A percentile compares a stretch with the other conserved stretches of the same genome.
Evolutionary conservation across 805 yeast species (phyloP).

Genomic region (Cyberlindnera nakhonratchasimensis): DNA sequence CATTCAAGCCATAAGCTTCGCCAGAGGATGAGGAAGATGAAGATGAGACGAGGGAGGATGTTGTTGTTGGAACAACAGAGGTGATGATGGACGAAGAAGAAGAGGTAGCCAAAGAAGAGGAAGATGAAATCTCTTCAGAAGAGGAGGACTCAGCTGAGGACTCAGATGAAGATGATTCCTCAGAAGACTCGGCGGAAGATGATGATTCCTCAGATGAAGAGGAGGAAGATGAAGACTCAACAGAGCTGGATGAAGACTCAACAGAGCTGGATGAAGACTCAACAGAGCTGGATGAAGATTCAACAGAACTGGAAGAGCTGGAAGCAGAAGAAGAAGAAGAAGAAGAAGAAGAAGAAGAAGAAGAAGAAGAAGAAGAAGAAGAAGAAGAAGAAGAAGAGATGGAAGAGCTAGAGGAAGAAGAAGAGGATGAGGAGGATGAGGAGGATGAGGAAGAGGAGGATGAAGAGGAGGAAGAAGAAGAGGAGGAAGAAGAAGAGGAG

Average conservation of each 20-base stretch:
- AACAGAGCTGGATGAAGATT: conserved; percentile 17
- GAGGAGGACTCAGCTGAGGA: conserved; percentile 16
- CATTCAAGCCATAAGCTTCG: conserved; percentile 34
- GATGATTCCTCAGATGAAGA: conserved; percentile 1
- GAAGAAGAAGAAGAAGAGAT: conserved; percentile 10
- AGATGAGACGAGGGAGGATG: conserved; percentile 12
- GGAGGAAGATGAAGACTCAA: conserved; percentile 19
- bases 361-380: conserved; percentile 4
- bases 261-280: conserved; percentile 5
- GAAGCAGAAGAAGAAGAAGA: conserved; percentile 16
- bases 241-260: conserved; percentile 9
- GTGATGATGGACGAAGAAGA: conserved; percentile 19
- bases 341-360: conserved; percentile 20
- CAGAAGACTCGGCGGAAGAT: conserved; percentile 3
- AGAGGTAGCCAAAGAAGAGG: conserved; percentile 21
- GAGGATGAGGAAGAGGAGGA: conserved; percentile 1
- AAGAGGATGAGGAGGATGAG: conserved; percentile 1
- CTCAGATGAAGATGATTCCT: conserved; percentile 4
- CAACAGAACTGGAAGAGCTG: conserved; percentile 8
- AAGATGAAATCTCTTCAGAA: conserved; percentile 20
- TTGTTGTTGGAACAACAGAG: conserved; percentile 27
- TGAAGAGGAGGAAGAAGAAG: conserved; percentile 1
- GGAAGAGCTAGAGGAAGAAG: conserved; percentile 7
- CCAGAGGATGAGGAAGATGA: conserved; percentile 14
- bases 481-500: neutral